Evolutionary conservation across 2,329 filamentous ascomycete genomes (phyloP).

Genomic region (Trichoderma sp.): DNA sequence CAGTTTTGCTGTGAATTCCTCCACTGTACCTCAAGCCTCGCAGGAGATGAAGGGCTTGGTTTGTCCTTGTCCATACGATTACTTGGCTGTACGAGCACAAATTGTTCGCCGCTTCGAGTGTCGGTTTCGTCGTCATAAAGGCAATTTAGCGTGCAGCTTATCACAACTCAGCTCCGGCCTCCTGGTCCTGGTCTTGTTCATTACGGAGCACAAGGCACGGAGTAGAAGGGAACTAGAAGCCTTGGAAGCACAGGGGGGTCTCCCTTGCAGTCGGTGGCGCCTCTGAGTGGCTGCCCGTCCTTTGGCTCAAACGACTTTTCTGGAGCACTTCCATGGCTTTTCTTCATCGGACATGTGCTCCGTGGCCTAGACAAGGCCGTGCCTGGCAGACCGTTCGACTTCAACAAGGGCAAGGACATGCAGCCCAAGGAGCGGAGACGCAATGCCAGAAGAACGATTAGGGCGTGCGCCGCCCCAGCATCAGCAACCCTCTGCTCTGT

Average conservation of each 20-base stretch:
- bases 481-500: neutral
- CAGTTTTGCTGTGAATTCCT: neutral
- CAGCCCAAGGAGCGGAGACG: conserved; percentile 17
- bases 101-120: neutral
- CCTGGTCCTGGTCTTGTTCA: neutral
- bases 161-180: conserved; percentile 11
- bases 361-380: conserved; percentile 5
- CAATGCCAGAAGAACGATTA: conserved; percentile 5
- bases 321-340: conserved; percentile 8
- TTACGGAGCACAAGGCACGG: neutral
- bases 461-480: neutral
- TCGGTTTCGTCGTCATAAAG: neutral
- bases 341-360: conserved; percentile 14
- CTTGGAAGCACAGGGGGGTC: conserved; percentile 5
- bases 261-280: neutral
- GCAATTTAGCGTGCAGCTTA: conserved; percentile 5
- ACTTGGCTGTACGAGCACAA: neutral
- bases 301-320: conserved; percentile 1
- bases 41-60: neutral
- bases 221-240: conserved; percentile 15
- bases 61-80: neutral
- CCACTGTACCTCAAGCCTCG: neutral
- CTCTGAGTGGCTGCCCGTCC: conserved; percentile 12
- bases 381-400: conserved; percentile 1
- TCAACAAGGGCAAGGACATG: neutral